Base-by-base conservation (phyloP, 805 yeast species). In the Myxozyma mucilagina region DNA sequence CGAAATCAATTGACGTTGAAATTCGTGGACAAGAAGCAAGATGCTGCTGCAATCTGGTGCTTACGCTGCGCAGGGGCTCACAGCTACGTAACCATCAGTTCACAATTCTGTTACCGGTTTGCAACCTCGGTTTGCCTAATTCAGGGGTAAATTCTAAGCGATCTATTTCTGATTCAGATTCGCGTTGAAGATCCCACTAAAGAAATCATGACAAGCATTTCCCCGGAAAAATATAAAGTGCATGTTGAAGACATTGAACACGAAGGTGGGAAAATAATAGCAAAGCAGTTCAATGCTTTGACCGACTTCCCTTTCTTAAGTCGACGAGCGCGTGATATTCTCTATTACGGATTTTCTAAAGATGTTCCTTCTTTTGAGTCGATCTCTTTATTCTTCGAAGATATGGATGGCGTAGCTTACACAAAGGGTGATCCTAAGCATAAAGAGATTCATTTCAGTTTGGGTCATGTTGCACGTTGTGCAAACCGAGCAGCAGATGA, bases 401-500 rank as follows among this genome's bases (percentile, higher is more conserved):
- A 24, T 16, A 47, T 56, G 53, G 59, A 47, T 11, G 59, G 59
- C 11, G 59, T 56, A 14, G 59, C 59, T 11, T 42, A 56, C 29
- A 48, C 59, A 18, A 39, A 29, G n/a, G 59, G 54, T 3, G 18
- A n/a, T 41, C 16, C 29, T 11, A 14, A n/a, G 20, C 31, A 48
- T 29, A 56, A 56, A 18, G 54, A 56, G 43, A 38, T 56, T 9
- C 59, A 49, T 32, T 44, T 47, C 36, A 36, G 47, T 16, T 16
- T 44, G 31, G 24, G 35, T 6, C 51, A 56, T 48, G 42, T 48
- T 8, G 8, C 16, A 31, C 14, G 34, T 9, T 29, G 36, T n/a
- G 53, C 42, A 18, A 35, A 42, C 34, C 54, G 48, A n/a, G 54
- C 49, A 16, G 49, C 36, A 16, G 48, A 20, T 10, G 59, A 56